phyloP scores from a whole-genome alignment of 2,329 filamentous ascomycete genomes.

The Cladosporium phlei region DNA sequence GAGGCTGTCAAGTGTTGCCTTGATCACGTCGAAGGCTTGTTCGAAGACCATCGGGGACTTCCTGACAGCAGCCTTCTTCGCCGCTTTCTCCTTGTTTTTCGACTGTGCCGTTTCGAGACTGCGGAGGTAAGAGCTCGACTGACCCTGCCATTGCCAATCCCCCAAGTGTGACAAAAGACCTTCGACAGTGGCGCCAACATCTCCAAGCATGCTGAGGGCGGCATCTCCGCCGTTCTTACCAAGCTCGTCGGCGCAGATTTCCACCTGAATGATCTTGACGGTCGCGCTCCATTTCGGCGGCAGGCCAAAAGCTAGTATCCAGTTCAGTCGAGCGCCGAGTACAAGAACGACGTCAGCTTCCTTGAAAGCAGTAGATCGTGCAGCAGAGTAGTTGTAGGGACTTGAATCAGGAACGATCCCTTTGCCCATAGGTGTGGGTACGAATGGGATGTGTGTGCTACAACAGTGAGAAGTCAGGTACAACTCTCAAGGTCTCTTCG shows the following conservation, averaged over 20 bases:
- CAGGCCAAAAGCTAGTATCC: constrained; percentile 55
- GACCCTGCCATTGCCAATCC: constrained; percentile 42
- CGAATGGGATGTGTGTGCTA: constrained; percentile 48
- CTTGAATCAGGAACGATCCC: constrained; percentile 53
- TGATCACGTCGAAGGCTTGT: constrained; percentile 51
- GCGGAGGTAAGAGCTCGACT: constrained; percentile 31
- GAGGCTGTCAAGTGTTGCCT: constrained; percentile 43
- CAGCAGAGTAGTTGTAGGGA: constrained; percentile 49
- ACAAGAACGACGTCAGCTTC: constrained; percentile 53
- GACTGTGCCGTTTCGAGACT: constrained; percentile 33
- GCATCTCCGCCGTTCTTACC: constrained; percentile 48
- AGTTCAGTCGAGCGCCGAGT: constrained; percentile 53
- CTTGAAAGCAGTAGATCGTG: constrained; percentile 50
- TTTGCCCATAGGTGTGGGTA: constrained; percentile 57
- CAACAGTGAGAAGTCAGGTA: background rate
- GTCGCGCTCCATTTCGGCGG: constrained; percentile 49
- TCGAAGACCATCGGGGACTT: constrained; percentile 47
- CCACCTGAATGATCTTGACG: constrained; percentile 53
- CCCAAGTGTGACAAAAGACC: constrained; percentile 42
- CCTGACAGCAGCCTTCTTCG: constrained; percentile 37
- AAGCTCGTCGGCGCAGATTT: constrained; percentile 51
- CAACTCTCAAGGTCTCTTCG: background rate
- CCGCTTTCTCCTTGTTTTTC: constrained; percentile 47
- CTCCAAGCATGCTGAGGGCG: constrained; percentile 48
- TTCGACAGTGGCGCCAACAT: constrained; percentile 46